Percentiles rank a stretch among this genome's conserved stretches.
Evolutionary conservation across 768 basidiomycete genomes (phyloP).

Genomic region (Tremella fuciformis): DNA sequence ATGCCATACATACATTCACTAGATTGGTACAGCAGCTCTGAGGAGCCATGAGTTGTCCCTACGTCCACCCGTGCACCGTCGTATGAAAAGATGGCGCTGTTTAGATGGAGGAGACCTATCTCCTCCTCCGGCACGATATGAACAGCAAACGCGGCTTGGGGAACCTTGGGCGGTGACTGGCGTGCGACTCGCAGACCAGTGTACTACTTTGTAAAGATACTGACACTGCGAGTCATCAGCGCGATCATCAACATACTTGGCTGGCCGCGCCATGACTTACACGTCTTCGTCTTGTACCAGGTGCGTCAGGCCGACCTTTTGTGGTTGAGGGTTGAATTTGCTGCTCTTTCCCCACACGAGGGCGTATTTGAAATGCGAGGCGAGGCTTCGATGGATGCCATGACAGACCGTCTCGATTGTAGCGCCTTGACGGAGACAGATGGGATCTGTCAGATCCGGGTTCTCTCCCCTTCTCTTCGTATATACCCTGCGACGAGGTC

Average conservation of each 20-base stretch:
- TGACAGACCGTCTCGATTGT: constrained; percentile 94
- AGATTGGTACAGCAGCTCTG: too few species aligned
- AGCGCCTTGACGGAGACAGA: constrained; percentile 78
- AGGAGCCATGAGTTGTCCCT: too few species aligned
- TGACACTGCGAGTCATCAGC: constrained; percentile 33
- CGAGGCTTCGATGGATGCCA: constrained; percentile 84
- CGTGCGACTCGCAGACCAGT: neutral
- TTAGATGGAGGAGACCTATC: too few species aligned
- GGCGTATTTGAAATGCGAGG: constrained; percentile 86
- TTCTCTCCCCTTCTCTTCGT: constrained; percentile 96
- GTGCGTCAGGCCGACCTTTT: constrained; percentile 81
- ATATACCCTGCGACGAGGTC: constrained; percentile 67
- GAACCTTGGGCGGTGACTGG: too few species aligned
- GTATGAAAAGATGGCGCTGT: too few species aligned
- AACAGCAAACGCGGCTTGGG: too few species aligned
- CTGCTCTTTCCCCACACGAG: constrained; percentile 96
- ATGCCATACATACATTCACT: too few species aligned
- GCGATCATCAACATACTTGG: neutral
- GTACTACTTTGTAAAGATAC: constrained; percentile 50
- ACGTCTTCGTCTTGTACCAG: constrained; percentile 60
- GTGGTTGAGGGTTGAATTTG: constrained; percentile 88
- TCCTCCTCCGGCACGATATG: too few species aligned
- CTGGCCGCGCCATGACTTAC: constrained; percentile 34
- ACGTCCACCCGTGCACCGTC: too few species aligned
- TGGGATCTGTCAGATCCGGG: constrained; percentile 86